Conservation (phyloP, 2,329 filamentous ascomycete species). For the Harringtonia lauricola region DNA sequence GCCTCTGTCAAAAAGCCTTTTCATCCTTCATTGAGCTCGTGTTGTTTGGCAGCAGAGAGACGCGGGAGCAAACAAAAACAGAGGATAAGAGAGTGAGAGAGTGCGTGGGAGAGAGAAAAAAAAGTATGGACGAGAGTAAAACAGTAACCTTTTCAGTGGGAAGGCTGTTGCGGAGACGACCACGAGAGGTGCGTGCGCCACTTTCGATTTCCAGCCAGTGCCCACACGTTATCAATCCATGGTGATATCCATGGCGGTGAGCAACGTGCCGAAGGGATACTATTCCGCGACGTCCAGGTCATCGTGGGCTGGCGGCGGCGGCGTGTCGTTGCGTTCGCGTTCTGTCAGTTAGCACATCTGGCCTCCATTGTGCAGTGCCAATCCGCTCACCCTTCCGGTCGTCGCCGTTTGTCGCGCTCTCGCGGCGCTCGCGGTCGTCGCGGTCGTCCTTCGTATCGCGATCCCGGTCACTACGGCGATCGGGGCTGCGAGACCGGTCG, state of each 20-base stretch:
- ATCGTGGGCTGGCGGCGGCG: conserved; percentile 75
- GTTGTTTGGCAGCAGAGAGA: background rate
- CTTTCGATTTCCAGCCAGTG: background rate
- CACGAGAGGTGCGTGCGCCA: background rate
- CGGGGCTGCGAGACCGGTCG: conserved; percentile 67
- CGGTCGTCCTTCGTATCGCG: conserved; percentile 35
- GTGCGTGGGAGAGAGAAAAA: background rate
- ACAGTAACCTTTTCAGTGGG: background rate
- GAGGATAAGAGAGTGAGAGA: background rate
- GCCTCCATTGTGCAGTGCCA: too few species aligned
- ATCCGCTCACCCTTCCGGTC: conserved; percentile 68
- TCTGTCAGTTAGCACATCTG: conserved; percentile 1
- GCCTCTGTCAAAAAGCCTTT: background rate
- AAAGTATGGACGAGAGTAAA: background rate
- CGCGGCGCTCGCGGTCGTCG: conserved; percentile 56
- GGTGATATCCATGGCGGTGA: too few species aligned
- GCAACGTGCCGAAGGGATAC: conserved; percentile 1
- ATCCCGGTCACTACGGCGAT: conserved; percentile 33
- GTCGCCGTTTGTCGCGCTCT: conserved; percentile 72
- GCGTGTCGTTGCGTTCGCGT: conserved; percentile 45
- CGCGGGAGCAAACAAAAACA: background rate
- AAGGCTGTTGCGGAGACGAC: background rate
- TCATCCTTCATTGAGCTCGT: background rate
- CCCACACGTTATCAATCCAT: too few species aligned
- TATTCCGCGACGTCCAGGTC: conserved; percentile 92